Evolutionary conservation across 306 rosid genomes (phyloP).

Genomic region (Dryas octopetala): DNA sequence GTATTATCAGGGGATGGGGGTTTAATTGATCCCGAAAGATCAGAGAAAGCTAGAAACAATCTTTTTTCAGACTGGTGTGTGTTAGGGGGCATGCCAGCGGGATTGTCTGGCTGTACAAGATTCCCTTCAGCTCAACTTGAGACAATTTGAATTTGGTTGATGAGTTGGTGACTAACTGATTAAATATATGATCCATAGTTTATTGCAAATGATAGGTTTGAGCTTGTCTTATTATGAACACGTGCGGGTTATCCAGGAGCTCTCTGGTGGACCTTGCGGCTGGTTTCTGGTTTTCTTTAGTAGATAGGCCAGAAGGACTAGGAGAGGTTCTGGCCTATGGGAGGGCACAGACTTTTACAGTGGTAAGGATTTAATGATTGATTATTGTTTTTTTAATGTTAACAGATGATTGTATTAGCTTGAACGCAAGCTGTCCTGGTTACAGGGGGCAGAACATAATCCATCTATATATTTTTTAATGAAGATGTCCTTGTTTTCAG

Average conservation of each 20-base stretch:
- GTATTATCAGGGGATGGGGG: not conserved
- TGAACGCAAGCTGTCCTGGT: conserved; percentile 15
- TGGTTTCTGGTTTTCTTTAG: conserved; percentile 33
- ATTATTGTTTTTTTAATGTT: not conserved
- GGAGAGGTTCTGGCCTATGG: not conserved
- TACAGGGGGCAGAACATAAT: conserved; percentile 20
- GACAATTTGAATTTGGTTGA: conserved; percentile 33
- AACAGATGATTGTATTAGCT: not conserved
- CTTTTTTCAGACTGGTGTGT: conserved; percentile 17
- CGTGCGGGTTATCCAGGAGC: conserved; percentile 46
- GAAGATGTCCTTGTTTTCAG: conserved; percentile 12
- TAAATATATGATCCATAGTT: not conserved
- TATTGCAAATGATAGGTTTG: conserved; percentile 13
- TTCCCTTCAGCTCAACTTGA: conserved; percentile 43
- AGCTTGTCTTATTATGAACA: conserved; percentile 26
- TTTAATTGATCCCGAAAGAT: conserved; percentile 2
- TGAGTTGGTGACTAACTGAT: conserved; percentile 16
- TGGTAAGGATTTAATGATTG: not conserved
- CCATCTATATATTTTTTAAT: not conserved
- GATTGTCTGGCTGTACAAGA: conserved; percentile 27
- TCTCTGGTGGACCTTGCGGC: conserved; percentile 14
- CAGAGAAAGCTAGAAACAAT: conserved; percentile 19
- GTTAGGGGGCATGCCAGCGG: conserved; percentile 64
- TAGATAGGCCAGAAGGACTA: conserved; percentile 6
- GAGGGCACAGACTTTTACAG: not conserved